Base-by-base conservation (phyloP, 2,329 filamentous ascomycete species). In the Fusarium piperis region DNA sequence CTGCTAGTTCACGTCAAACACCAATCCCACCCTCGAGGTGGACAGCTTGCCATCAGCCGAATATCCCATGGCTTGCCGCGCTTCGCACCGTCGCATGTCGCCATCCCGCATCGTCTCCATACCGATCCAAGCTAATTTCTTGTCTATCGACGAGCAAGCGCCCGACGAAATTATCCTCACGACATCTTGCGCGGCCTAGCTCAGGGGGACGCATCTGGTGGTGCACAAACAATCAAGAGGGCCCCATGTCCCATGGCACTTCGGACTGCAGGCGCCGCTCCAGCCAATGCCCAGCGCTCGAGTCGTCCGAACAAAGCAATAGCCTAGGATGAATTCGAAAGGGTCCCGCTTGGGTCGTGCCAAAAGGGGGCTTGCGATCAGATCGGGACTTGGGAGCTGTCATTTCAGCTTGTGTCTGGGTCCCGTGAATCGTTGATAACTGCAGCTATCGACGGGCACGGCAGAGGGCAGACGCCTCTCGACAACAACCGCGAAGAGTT, bases 1-100 rank as follows among this genome's bases (percentile, higher is more conserved):
- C 26, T 32, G 39, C n/a, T 32, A 58, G 26, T 39, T 33, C 32
- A 65, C 64, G 71, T 65, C 55, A 59, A 72, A 35, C 52, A 53
- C 51, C 33, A 36, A 36, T 51, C 46, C 52, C 35, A 36, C 20
- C 52, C 52, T 56, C 46, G 7, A 51, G 52, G 23, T 28, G 52
- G 32, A 56, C 46, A 56, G 8, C n/a, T 36, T 51, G 1, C 46
- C 46, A 30, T 32, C n/a, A 59, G 57, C 41, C 57, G 41, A 52
- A 60, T 20, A 52, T 60, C 10, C 32, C 13, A 53, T 59, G 52
- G 70, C 51, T 67, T 73, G 18, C 56, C 70, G 70, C 70, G 66
- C 70, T 72, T 73, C 36, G 65, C 69, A 70, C 58, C 63, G 66
- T 61, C 66, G 62, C 28, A 72, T 72, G 70, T 72, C 70, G 70